Percentiles rank a stretch among this genome's conserved stretches.
Conservation (phyloP, 2,329 filamentous ascomycete genomes). For the Leptographium radiaticola region DNA sequence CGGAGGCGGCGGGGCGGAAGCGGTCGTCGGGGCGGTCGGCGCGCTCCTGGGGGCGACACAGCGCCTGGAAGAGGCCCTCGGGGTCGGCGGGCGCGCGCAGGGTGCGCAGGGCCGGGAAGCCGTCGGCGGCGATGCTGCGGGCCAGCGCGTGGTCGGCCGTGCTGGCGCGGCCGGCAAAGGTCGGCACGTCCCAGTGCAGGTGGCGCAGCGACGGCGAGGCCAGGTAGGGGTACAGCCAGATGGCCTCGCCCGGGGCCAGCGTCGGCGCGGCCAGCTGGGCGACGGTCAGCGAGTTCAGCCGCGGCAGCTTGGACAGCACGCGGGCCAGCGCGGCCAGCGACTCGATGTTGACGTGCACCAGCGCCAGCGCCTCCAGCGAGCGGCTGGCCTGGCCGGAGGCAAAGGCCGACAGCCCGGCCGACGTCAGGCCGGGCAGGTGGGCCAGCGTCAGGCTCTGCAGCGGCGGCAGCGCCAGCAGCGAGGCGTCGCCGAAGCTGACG, state of each 20-base stretch:
- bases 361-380: conserved; percentile 33
- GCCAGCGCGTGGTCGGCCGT: conserved; percentile 50
- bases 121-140: conserved; percentile 43
- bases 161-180: conserved; percentile 28
- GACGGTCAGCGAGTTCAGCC: conserved; percentile 36
- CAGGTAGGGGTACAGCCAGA: conserved; percentile 53
- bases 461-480: conserved; percentile 39
- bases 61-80: conserved; percentile 52
- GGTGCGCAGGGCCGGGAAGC: conserved; percentile 47
- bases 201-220: conserved; percentile 38
- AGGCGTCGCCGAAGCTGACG: conserved; percentile 42
- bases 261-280: conserved; percentile 41
- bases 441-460: conserved; percentile 42
- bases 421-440: conserved; percentile 41
- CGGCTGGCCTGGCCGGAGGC: conserved; percentile 34
- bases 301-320: conserved; percentile 41
- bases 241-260: conserved; percentile 40
- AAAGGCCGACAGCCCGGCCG: conserved; percentile 41
- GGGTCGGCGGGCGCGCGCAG: conserved; percentile 57
- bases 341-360: conserved; percentile 43
- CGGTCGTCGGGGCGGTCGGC: conserved; percentile 38
- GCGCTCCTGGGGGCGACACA: conserved; percentile 50
- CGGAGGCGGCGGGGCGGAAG: conserved; percentile 20
- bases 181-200: conserved; percentile 54
- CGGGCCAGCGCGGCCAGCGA: conserved; percentile 44